Evolutionary conservation across 1,284 basidiomycete species (phyloP), one percentile per base, ranked within the genome.

Genomic region (Ustilago shanxiensis): DNA sequence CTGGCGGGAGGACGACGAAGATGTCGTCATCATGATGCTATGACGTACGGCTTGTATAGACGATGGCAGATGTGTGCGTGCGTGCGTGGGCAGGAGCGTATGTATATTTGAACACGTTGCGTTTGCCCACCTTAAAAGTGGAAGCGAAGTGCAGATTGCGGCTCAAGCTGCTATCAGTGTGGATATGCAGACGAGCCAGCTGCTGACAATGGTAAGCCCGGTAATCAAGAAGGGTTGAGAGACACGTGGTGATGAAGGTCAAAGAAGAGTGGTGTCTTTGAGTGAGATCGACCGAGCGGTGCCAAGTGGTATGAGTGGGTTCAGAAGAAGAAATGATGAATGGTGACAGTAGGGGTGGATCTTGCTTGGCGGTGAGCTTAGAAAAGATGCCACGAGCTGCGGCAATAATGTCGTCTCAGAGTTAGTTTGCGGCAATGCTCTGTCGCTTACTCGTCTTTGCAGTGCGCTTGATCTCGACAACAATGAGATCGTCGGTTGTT

Each of bases 1-100:
- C 6, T 58, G 55, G 55, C 55, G 31, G 18, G 50, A 54, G 45
- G 64, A 60, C 1, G 64, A 50, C 7, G 58, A 66, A 33, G 64
- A 20, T 13, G 57, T 24, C n/a, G 64, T 45, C 57, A 60, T 60
- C 20, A 10, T 45, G 41, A 24, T 14, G 33, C 18, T 33, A 13
- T 33, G 28, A 29, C 20, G 18, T 56, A 8, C 18, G 29, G 8
- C 54, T 26, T 37, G 10, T 31, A 26, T 22, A 39, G 49, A 41
- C 22, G 55, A 49, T 44, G 41, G 41, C 11, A 33, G 11, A 22
- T 7, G 22, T 9, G 24, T 49, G 47, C 28, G 47, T 24, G 14
- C 20, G 47, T 28, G 47, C 24, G 26, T 29, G 26, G 14, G 22
- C 20, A 44, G n/a, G 24, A 5, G 47, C 28, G 22, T 4, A 9